These are phyloP conservation scores for Yamadazyma laniorum DNA, from an alignment of 805 yeast species.

Conservation along the genomic window DNA sequence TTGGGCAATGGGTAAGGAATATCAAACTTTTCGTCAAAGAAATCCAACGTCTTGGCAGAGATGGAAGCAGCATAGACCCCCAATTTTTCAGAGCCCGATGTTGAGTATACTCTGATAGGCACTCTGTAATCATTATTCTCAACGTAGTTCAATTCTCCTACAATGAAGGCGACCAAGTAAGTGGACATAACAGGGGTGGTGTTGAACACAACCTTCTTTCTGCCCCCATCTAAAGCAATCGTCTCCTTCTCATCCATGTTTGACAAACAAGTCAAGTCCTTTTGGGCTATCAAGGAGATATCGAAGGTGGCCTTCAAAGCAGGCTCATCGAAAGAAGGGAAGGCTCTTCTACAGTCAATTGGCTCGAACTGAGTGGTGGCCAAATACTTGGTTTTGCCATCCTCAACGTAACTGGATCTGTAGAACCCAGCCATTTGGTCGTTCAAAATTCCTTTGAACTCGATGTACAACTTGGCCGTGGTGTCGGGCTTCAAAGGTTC, in stretches of 20 bases:
- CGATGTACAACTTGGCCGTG: constrained; percentile 45
- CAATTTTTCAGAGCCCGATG: constrained; percentile 70
- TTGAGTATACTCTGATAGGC: constrained; percentile 78
- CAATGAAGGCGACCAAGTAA: constrained; percentile 80
- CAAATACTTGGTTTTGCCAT: constrained; percentile 66
- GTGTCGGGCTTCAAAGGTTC: constrained; percentile 35
- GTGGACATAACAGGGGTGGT: constrained; percentile 83
- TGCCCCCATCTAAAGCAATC: constrained; percentile 37
- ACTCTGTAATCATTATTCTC: constrained; percentile 64
- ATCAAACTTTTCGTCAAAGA: constrained; percentile 70
- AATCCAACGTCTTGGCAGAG: constrained; percentile 71
- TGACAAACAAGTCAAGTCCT: constrained; percentile 57
- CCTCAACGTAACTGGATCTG: constrained; percentile 61
- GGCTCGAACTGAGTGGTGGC: constrained; percentile 88
- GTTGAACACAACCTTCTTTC: constrained; percentile 60
- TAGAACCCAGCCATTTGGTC: constrained; percentile 84
- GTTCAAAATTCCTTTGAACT: constrained; percentile 63
- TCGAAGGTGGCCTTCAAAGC: constrained; percentile 73
- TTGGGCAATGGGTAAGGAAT: constrained; percentile 79
- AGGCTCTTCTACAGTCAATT: constrained; percentile 82
- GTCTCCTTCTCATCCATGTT: constrained; percentile 65
- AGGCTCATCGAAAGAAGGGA: constrained; percentile 79
- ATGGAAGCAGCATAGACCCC: constrained; percentile 72
- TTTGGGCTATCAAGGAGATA: constrained; percentile 57
- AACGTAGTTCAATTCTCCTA: constrained; percentile 74